Base-by-base conservation (phyloP, 495 filamentous ascomycete genomes). In the Sabuloglossum arenarium region DNA sequence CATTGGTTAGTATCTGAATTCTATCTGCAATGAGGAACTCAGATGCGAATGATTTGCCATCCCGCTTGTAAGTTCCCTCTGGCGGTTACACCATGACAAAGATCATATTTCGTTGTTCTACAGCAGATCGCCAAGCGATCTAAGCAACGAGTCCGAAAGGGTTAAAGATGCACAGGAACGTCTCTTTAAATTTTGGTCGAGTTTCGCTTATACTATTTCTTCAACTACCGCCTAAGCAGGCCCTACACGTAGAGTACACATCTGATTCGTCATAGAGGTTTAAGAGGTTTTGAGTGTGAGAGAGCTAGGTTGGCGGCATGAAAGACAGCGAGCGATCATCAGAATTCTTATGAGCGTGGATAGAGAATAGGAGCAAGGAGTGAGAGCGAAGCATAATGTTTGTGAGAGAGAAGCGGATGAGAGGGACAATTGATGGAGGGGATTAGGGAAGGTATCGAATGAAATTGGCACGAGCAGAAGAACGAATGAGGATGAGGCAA, bases 201-300 rank as follows among this genome's bases (percentile, higher is more conserved):
- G 23, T 32, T 31, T 16, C 55, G 37, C 19, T 37, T 16, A 32
- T 37, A 45, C 21, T 42, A 56, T 45, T 45, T 19, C 61, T 72
- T 8, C 71, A 51, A 27, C 47, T 51, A 51, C 47, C 25, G 47
- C 24, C 47, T 51, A 21, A 29, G 11, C 12, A 19, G 47, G 47
- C 47, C 47, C 47, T 29, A 30, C 47, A 51, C 24, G 47, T 51
- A 51, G 47, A 51, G 28, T 51, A 51, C 47, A 51, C 28, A 29
- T 29, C 4, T 46, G 42, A 46, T 51, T 29, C 21, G 47, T 51
- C 24, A 23, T 29, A 51, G 47, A 59, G 59, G 59, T 55, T 56
- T 28, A 56, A 24, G 55, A 58, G 46, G 47, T 27, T 12, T 5
- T 29, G 47, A 21, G 23, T 43, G 39, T 54, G 11, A 58, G 25